Percentiles rank a stretch among this genome's conserved stretches.
Evolutionary conservation across 306 rosid species (phyloP).

Genomic region (Lathyrus tuberosus): DNA sequence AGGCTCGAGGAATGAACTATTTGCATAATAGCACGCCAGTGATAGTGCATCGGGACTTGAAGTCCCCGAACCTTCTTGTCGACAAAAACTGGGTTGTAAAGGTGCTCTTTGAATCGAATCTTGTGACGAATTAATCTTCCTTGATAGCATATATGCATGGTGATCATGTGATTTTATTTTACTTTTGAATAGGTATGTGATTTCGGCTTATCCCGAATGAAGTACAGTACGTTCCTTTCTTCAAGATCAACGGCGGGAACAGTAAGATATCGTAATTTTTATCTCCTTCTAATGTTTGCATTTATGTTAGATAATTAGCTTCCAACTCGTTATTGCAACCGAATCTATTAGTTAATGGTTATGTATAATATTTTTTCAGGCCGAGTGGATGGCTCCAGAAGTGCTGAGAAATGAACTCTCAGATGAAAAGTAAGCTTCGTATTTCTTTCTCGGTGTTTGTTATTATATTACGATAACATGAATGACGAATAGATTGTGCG

Average conservation of each 20-base stretch:
- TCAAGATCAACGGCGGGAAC: slow-evolving; percentile 99
- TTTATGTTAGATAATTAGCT: no score
- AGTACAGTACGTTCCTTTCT: slow-evolving; percentile 94
- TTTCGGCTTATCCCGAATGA: slow-evolving; percentile 93
- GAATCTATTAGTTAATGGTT: no score
- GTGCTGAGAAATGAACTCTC: slow-evolving; percentile 96
- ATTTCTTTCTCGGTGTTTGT: slow-evolving; percentile 24
- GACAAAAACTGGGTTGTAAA: slow-evolving; percentile 97
- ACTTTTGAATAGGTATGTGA: slow-evolving; percentile 76
- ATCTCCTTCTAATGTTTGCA: slow-evolving; percentile 14
- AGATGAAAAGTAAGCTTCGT: slow-evolving; percentile 79
- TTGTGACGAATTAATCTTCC: slow-evolving; percentile 13
- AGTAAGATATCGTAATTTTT: slow-evolving; percentile 54
- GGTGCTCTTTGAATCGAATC: slow-evolving; percentile 55
- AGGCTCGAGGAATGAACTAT: slow-evolving; percentile 99
- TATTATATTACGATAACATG: not conserved
- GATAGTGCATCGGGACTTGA: slow-evolving; percentile 95
- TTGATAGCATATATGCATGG: not conserved
- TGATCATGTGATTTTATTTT: slow-evolving; percentile 25
- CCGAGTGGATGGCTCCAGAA: slow-evolving; percentile 99
- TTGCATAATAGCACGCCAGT: slow-evolving; percentile 89
- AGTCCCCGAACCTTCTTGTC: slow-evolving; percentile 97
- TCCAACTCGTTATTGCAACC: no score
- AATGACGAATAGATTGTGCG: not conserved
- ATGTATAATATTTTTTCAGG: slow-evolving; percentile 61